Evolutionary conservation across 2,329 filamentous ascomycete genomes (phyloP), one percentile per base, ranked within the genome.

Genomic region (Colletotrichum melonis): DNA sequence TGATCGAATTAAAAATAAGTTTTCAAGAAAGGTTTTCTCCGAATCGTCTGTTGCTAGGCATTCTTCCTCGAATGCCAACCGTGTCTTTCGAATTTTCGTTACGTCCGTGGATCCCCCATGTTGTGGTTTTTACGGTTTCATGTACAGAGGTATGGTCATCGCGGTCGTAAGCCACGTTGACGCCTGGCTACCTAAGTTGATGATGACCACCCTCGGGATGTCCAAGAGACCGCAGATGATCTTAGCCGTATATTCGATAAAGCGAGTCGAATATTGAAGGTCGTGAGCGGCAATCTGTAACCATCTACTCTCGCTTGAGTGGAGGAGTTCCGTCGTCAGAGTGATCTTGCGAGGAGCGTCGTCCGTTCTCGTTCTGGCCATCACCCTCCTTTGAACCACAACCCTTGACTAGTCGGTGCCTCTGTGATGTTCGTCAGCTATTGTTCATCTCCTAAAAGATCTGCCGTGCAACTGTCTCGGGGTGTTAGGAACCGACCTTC

Each of bases 401-500:
- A 4, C 90, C 90, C 78, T 92, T 93, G 42, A 93, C 91, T 5
- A 92, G 84, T 54, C 88, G 87, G 79, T 92, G 90, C 68, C 90
- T 84, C 88, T 92, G 77, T 75, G n/a, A 54, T n/a, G 60, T 9
- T 54, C 80, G 42, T 73, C 46, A 69, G 70, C 55, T 32, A 12
- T 35, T 7, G 19, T 24, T n/a, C 7, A 14, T 28, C 19, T 9
- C 32, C n/a, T 24, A 24, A 30, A 38, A 9, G 56, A 68, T n/a
- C 11, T 16, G 19, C 24, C 2, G 9, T 14, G 19, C 14, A 19
- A 24, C 3, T 38, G 22, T 22, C 8, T 16, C 14, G 26, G 16
- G 16, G 16, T 30, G n/a, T 62, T 58, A 55, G 3, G 24, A 49
- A 30, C 90, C 78, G 86, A 98, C 97, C 94, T 98, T 98, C 35